Evolutionary conservation across 148 eudicot genomes (phyloP).

Genomic region (Camellia sinensis): DNA sequence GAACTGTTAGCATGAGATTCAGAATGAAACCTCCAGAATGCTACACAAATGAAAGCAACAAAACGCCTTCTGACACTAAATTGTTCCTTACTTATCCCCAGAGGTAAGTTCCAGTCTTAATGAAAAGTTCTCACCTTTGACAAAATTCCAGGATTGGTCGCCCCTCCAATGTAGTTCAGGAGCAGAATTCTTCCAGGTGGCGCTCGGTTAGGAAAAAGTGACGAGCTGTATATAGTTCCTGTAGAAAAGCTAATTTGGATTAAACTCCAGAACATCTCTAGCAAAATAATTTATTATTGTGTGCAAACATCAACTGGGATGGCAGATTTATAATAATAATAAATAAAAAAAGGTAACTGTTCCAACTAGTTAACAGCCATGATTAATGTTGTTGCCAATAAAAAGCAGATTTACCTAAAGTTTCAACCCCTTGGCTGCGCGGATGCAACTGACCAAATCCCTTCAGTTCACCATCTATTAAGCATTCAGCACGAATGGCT

Average conservation of each 20-base stretch:
- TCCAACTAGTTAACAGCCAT: background rate
- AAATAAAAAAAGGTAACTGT: background rate
- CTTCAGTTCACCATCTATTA: slow-evolving; percentile 70
- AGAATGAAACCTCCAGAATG: background rate
- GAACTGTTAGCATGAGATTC: background rate
- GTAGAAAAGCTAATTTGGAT: slow-evolving; percentile 10
- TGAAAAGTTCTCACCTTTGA: slow-evolving; percentile 45
- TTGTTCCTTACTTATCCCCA: background rate
- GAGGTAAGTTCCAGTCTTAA: background rate
- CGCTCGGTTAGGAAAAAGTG: slow-evolving; percentile 88
- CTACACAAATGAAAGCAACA: too few relatives aligned
- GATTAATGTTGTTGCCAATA: background rate
- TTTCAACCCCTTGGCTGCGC: slow-evolving; percentile 84
- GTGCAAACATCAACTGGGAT: background rate
- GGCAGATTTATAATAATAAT: background rate
- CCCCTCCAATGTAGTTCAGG: slow-evolving; percentile 83
- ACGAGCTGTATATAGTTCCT: slow-evolving; percentile 91
- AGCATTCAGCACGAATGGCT: slow-evolving; percentile 62
- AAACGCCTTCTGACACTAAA: background rate
- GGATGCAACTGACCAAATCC: slow-evolving; percentile 95
- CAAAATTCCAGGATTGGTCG: slow-evolving; percentile 66
- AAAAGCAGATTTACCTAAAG: slow-evolving; percentile 50
- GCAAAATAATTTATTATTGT: background rate
- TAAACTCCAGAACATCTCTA: background rate
- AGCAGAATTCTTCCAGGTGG: slow-evolving; percentile 72